Evolutionary conservation across 1,284 basidiomycete genomes (phyloP), one percentile per base, ranked within the genome.

Genomic region (Omphalotus olearius): DNA sequence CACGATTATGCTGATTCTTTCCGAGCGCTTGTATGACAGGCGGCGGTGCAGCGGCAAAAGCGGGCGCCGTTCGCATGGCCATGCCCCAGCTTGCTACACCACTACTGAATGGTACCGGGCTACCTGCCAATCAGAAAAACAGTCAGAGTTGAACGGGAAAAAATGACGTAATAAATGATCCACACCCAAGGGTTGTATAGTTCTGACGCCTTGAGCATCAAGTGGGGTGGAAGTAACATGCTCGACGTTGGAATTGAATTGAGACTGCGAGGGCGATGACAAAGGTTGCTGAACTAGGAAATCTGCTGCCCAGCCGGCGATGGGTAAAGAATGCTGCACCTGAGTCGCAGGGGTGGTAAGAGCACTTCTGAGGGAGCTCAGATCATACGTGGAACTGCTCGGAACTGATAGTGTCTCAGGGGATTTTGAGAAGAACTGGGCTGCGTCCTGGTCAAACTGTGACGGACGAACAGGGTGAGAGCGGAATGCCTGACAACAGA

Each of bases 401-500:
- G n/a, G n/a, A n/a, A 66, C 62, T 16, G 63, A 26, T 16, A 41
- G 62, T 38, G 73, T 64, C 41, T 52, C 56, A 46, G 62, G 58
- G 23, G 62, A 57, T 25, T 64, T 58, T 17, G 14, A 69, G 64
- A 91, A 89, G 72, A 91, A 91, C 45, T 71, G 78, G 16, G 82
- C 72, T 2, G 83, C 85, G 60, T 89, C 87, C 63, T 83, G 77
- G 52, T 79, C 76, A 51, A 77, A 66, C 26, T 69, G 69, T n/a
- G 69, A 66, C 36, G 72, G 57, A 23, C 69, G 66, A 23, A 67
- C 58, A 47, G 73, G 68, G 45, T 78, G 75, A 11, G 82, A 77
- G 48, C 83, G 81, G 65, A 90, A 90, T 9, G 66, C 63, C 83
- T 88, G 57, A 10, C 39, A 25, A 56, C 44, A 33, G 9, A 26